A percentile compares a stretch with the other conserved stretches of the same genome.
Evolutionary conservation across 1,284 basidiomycete species (phyloP).

Genomic region (Fomitopsis betulina): DNA sequence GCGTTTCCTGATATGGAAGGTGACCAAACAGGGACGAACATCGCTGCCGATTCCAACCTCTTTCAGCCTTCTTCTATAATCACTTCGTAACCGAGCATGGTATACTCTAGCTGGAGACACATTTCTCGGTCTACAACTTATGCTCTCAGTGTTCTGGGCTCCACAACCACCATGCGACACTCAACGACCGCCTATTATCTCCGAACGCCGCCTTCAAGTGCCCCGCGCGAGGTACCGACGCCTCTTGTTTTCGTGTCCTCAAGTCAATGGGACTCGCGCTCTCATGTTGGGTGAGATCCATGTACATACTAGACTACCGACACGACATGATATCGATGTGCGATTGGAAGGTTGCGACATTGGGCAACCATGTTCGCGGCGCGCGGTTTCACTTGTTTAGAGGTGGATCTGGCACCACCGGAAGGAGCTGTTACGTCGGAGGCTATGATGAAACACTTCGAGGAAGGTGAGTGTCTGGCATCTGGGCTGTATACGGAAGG

Average conservation of each 20-base stretch:
- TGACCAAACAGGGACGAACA: neutral
- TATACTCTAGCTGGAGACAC: too few relatives aligned
- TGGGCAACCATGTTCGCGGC: slow-evolving; percentile 47
- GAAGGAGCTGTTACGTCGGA: slow-evolving; percentile 19
- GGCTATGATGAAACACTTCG: slow-evolving; percentile 23
- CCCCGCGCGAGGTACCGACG: slow-evolving; percentile 45
- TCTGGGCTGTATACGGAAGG: neutral
- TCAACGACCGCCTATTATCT: slow-evolving; percentile 22
- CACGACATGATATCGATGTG: neutral
- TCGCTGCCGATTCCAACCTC: neutral
- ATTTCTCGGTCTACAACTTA: neutral
- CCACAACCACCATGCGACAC: neutral
- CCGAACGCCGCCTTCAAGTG: slow-evolving; percentile 33
- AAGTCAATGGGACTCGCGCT: slow-evolving; percentile 16
- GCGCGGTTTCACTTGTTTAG: slow-evolving; percentile 56
- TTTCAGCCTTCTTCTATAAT: neutral
- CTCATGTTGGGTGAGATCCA: slow-evolving; percentile 11
- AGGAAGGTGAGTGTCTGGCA: slow-evolving; percentile 11
- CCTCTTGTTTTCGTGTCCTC: slow-evolving; percentile 36
- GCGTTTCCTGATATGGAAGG: neutral
- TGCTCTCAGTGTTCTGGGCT: neutral
- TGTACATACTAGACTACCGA: neutral
- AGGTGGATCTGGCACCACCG: slow-evolving; percentile 44
- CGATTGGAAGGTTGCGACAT: slow-evolving; percentile 28
- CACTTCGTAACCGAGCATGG: neutral